Evolutionary conservation across 2,329 filamentous ascomycete genomes (phyloP).

Genomic region (Fusarium burgessii): DNA sequence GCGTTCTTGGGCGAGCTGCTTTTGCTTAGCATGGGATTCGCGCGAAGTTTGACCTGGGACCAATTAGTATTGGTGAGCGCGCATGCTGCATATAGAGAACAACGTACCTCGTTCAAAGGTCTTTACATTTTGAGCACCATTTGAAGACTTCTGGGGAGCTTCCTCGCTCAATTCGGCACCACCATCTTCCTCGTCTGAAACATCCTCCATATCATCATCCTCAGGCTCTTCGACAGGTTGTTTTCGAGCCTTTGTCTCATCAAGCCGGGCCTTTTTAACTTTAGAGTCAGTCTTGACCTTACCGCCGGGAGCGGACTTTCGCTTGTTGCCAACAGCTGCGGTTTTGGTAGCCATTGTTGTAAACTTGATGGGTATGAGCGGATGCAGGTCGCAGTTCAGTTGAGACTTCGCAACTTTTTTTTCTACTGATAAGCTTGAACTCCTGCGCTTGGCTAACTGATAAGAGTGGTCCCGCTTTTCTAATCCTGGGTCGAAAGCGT

Average conservation of each 20-base stretch:
- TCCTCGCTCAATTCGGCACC: constrained; percentile 60
- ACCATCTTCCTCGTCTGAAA: constrained; percentile 67
- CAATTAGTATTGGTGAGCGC: constrained; percentile 16
- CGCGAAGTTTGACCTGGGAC: constrained; percentile 72
- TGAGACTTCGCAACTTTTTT: constrained; percentile 42
- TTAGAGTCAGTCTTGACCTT: constrained; percentile 59
- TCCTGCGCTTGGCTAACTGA: constrained; percentile 26
- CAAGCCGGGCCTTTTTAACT: constrained; percentile 65
- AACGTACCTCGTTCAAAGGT: constrained; percentile 58
- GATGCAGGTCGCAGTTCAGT: constrained; percentile 40
- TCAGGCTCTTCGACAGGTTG: constrained; percentile 57
- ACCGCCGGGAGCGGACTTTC: constrained; percentile 62
- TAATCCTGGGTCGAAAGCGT: neutral
- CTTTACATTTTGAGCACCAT: constrained; percentile 52
- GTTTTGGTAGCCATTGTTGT: constrained; percentile 62
- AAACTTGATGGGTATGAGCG: constrained; percentile 25
- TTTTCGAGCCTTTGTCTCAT: constrained; percentile 49
- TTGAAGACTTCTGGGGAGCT: constrained; percentile 53
- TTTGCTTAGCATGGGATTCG: constrained; percentile 94
- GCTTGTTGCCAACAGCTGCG: constrained; percentile 63
- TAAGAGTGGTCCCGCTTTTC: constrained; percentile 26
- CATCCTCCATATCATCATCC: constrained; percentile 59
- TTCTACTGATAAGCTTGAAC: constrained; percentile 41
- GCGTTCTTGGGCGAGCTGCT: constrained; percentile 85
- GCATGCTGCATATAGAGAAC: neutral